Conservation (phyloP, 1,284 basidiomycete species). For the Sanghuangporus weigelae region DNA sequence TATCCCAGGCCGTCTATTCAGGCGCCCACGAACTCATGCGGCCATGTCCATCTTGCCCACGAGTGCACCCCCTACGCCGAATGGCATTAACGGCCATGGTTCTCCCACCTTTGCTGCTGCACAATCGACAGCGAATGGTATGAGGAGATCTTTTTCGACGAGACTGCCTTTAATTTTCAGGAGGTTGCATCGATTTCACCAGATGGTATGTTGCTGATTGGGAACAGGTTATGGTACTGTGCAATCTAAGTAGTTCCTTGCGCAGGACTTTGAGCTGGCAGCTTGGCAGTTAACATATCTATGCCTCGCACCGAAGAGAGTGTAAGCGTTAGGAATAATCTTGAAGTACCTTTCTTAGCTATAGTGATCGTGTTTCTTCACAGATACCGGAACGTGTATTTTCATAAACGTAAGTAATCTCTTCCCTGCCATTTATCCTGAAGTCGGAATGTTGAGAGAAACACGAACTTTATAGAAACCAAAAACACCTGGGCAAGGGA, state of each 20-base stretch:
- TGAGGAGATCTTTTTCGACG: constrained; percentile 31
- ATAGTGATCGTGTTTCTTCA: constrained; percentile 13
- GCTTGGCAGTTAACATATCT: constrained; percentile 92
- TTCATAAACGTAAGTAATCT: constrained; percentile 71
- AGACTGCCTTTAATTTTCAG: constrained; percentile 77
- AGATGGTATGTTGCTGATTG: constrained; percentile 58
- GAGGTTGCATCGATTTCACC: constrained; percentile 72
- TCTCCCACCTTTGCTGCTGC: constrained; percentile 24
- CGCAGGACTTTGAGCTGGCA: constrained; percentile 81
- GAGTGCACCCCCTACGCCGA: constrained; percentile 37
- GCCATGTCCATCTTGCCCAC: constrained; percentile 55
- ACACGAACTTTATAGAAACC: constrained; percentile 59
- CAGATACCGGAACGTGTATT: constrained; percentile 88
- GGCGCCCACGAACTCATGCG: constrained; percentile 36
- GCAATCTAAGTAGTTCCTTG: background rate
- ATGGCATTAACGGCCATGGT: constrained; percentile 28
- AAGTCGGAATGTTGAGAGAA: background rate
- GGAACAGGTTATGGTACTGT: too few relatives aligned
- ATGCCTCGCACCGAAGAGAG: constrained; percentile 84
- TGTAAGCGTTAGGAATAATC: constrained; percentile 50
- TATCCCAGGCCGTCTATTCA: constrained; percentile 29
- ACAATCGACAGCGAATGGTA: too few relatives aligned
- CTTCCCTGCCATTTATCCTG: constrained; percentile 2
- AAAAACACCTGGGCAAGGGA: constrained; percentile 97
- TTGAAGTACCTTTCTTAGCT: constrained; percentile 6